Evolutionary conservation across 805 yeast species (phyloP).

Genomic region (Cyberlindnera japonica): DNA sequence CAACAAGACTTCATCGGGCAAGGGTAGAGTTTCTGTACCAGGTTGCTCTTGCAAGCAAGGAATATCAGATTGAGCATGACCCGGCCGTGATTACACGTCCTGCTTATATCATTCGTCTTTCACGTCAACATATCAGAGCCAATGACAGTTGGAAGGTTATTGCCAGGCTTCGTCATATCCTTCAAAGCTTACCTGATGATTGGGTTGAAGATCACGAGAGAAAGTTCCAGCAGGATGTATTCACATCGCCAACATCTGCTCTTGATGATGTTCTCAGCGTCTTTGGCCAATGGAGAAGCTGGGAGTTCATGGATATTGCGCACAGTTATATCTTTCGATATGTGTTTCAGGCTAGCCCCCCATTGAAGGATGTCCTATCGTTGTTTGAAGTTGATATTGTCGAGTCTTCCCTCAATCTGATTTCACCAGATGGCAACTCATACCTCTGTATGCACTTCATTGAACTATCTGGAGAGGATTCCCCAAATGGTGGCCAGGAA

Average conservation of each 20-base stretch:
- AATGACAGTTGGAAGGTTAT: slow-evolving; percentile 86
- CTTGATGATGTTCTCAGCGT: slow-evolving; percentile 49
- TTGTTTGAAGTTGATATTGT: slow-evolving; percentile 31
- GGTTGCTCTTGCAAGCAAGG: slow-evolving; percentile 45
- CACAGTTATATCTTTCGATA: slow-evolving; percentile 50
- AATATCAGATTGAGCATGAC: slow-evolving; percentile 64
- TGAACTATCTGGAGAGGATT: slow-evolving; percentile 20
- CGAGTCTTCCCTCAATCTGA: slow-evolving; percentile 21
- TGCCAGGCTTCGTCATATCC: slow-evolving; percentile 72
- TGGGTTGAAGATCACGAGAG: slow-evolving; percentile 42
- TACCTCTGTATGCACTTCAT: slow-evolving; percentile 30
- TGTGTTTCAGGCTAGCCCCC: slow-evolving; percentile 35
- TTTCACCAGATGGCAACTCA: slow-evolving; percentile 7
- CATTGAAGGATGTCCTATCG: slow-evolving; percentile 1
- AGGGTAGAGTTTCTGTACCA: slow-evolving; percentile 38
- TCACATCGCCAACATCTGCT: slow-evolving; percentile 51
- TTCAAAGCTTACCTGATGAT: slow-evolving; percentile 49
- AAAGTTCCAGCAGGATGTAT: slow-evolving; percentile 30
- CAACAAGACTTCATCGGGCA: slow-evolving; percentile 9
- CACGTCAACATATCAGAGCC: slow-evolving; percentile 69
- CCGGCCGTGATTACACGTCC: slow-evolving; percentile 91
- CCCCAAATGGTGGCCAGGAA: neutral
- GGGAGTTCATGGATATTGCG: slow-evolving; percentile 78
- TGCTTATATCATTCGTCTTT: slow-evolving; percentile 70
- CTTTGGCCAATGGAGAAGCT: slow-evolving; percentile 80